These are phyloP conservation scores for Albatrellus ellisii DNA, from an alignment of 768 basidiomycete species.

Conservation along the genomic window DNA sequence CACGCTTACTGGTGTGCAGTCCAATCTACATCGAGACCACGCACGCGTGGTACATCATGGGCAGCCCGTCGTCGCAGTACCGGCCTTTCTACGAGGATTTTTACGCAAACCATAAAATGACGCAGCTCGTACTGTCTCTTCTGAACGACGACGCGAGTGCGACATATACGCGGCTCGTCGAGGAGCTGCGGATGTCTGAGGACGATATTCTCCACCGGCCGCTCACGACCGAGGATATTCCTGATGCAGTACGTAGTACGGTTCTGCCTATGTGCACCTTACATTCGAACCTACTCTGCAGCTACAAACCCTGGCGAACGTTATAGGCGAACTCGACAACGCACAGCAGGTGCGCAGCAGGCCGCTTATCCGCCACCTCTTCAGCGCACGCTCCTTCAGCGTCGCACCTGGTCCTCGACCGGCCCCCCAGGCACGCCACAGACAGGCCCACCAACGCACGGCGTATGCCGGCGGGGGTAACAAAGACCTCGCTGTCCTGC, in stretches of 20 bases:
- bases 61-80: neutral
- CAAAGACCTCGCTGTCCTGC: slow-evolving; percentile 44
- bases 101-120: neutral
- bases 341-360: neutral
- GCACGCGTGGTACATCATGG: slow-evolving; percentile 1
- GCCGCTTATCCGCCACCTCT: slow-evolving; percentile 4
- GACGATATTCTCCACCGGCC: slow-evolving; percentile 4
- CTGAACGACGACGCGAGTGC: neutral
- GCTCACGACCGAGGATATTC: neutral
- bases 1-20: slow-evolving; percentile 22
- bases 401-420: neutral
- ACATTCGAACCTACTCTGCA: too few species aligned
- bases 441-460: too few species aligned
- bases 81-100: neutral
- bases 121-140: neutral
- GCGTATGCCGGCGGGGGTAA: slow-evolving; percentile 21
- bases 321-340: neutral
- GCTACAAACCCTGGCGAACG: neutral
- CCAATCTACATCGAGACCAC: slow-evolving; percentile 47
- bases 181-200: neutral
- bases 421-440: neutral
- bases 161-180: neutral
- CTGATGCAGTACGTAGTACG: neutral
- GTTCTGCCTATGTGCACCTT: too few species aligned
- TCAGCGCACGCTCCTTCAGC: neutral